Evolutionary conservation across 148 eudicot species (phyloP).

Genomic region (Cornus kousa): DNA sequence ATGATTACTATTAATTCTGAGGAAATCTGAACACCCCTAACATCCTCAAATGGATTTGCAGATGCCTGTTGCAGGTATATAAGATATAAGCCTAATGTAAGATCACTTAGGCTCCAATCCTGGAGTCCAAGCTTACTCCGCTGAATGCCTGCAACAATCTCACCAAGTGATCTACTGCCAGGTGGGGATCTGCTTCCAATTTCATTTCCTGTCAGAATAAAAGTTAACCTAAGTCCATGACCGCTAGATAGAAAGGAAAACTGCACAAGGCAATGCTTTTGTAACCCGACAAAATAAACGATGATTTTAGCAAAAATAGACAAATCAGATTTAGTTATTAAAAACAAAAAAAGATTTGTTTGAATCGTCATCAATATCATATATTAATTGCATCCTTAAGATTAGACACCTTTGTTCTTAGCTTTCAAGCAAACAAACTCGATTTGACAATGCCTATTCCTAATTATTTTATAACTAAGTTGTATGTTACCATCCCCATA

Average conservation of each 20-base stretch:
- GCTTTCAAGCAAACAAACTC: background rate
- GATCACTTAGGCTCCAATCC: conserved; percentile 93
- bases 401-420: background rate
- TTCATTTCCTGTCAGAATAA: conserved; percentile 43
- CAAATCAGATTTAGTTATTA: too few relatives aligned
- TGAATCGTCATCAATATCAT: too few relatives aligned
- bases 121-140: conserved; percentile 76
- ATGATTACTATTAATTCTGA: conserved; percentile 64
- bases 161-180: conserved; percentile 61
- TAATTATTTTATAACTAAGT: too few relatives aligned
- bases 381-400: too few relatives aligned
- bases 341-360: too few relatives aligned
- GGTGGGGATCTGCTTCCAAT: conserved; percentile 56
- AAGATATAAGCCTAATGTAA: conserved; percentile 87
- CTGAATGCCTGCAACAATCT: conserved; percentile 76
- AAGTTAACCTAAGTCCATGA: background rate
- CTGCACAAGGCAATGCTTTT: background rate
- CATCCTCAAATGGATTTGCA: conserved; percentile 54
- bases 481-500: too few relatives aligned
- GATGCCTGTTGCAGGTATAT: conserved; percentile 89
- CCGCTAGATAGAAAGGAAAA: background rate
- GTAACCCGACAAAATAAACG: background rate
- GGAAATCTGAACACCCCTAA: conserved; percentile 66
- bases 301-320: background rate
- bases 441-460: background rate